Evolutionary conservation across 2,329 filamentous ascomycete species (phyloP).

Genomic region (Trichoderma lentiforme): DNA sequence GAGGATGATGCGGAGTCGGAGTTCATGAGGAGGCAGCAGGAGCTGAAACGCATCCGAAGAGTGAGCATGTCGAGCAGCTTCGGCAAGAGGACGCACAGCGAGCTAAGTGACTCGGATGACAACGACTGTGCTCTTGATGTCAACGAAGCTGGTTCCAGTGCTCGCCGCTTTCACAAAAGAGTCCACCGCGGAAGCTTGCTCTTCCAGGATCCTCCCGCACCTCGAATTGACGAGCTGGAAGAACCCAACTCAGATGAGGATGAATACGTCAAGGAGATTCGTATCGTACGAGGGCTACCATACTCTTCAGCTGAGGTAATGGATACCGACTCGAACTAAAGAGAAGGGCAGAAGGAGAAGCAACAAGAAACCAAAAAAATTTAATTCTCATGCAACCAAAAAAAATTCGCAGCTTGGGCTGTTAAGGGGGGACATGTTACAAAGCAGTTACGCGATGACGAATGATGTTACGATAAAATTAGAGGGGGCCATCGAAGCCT

Average conservation of each 20-base stretch:
- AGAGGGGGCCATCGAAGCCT: slow-evolving; percentile 5
- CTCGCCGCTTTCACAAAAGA: slow-evolving; percentile 46
- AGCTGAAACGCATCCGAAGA: slow-evolving; percentile 43
- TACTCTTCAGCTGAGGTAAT: slow-evolving; percentile 50
- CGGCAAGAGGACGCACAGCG: slow-evolving; percentile 53
- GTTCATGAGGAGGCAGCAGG: slow-evolving; percentile 41
- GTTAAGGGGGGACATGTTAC: not conserved
- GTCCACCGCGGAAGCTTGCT: slow-evolving; percentile 46
- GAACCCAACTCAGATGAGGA: slow-evolving; percentile 50
- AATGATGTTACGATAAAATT: slow-evolving; percentile 15
- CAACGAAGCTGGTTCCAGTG: slow-evolving; percentile 45
- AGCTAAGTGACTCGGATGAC: slow-evolving; percentile 50
- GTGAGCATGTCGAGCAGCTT: slow-evolving; percentile 53
- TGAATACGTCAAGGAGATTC: slow-evolving; percentile 38
- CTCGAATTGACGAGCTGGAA: slow-evolving; percentile 52
- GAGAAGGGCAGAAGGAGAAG: not conserved
- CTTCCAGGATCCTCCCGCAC: slow-evolving; percentile 48
- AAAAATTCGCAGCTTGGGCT: not conserved
- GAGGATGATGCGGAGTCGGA: slow-evolving; percentile 32
- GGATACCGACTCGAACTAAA: slow-evolving; percentile 42
- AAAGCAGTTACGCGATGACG: slow-evolving; percentile 1
- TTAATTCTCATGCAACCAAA: not conserved
- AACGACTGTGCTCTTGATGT: slow-evolving; percentile 39
- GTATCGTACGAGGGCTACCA: slow-evolving; percentile 48
- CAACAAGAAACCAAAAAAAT: not conserved